A percentile compares a stretch with the other conserved stretches of the same genome.
phyloP scores from a whole-genome alignment of 2,329 filamentous ascomycete genomes.

The Aspergillus alliaceus region DNA sequence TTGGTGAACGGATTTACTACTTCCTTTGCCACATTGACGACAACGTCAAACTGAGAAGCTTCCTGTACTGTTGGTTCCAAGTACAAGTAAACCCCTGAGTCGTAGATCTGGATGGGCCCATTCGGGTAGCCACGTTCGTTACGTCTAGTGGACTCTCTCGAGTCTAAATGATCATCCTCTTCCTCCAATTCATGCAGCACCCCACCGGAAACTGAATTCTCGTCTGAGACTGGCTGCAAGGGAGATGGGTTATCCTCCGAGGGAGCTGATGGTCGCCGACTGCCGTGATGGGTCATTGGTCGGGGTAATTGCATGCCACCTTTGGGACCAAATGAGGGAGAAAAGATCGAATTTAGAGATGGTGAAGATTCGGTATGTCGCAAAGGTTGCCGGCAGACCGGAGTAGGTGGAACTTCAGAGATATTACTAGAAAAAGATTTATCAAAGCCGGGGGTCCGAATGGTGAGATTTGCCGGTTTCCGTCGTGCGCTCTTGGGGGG shows the following conservation, averaged over 20 bases:
- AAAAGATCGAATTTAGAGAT: slow-evolving; percentile 55
- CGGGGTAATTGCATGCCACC: slow-evolving; percentile 54
- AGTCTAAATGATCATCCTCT: slow-evolving; percentile 47
- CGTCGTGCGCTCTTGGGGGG: slow-evolving; percentile 54
- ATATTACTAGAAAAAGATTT: slow-evolving; percentile 50
- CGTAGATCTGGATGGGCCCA: slow-evolving; percentile 64
- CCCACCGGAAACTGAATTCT: slow-evolving; percentile 25
- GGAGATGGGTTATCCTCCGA: slow-evolving; percentile 32
- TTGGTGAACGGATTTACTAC: slow-evolving; percentile 59
- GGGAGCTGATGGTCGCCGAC: slow-evolving; percentile 25
- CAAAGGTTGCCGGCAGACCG: slow-evolving; percentile 53
- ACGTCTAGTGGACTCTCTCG: slow-evolving; percentile 60
- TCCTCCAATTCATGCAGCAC: slow-evolving; percentile 51
- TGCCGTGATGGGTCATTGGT: slow-evolving; percentile 33
- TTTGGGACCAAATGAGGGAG: slow-evolving; percentile 49
- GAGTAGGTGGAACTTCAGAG: slow-evolving; percentile 59
- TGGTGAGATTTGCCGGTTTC: slow-evolving; percentile 61
- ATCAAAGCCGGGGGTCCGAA: slow-evolving; percentile 55
- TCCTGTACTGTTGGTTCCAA: slow-evolving; percentile 62
- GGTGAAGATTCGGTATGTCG: slow-evolving; percentile 65
- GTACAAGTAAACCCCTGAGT: slow-evolving; percentile 62
- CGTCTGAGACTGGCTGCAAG: slow-evolving; percentile 26
- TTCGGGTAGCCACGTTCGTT: slow-evolving; percentile 65
- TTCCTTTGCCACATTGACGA: slow-evolving; percentile 66
- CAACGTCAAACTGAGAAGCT: slow-evolving; percentile 60